Evolutionary conservation across 2,329 filamentous ascomycete genomes (phyloP).

Genomic region (Dothideomycetes sp.): DNA sequence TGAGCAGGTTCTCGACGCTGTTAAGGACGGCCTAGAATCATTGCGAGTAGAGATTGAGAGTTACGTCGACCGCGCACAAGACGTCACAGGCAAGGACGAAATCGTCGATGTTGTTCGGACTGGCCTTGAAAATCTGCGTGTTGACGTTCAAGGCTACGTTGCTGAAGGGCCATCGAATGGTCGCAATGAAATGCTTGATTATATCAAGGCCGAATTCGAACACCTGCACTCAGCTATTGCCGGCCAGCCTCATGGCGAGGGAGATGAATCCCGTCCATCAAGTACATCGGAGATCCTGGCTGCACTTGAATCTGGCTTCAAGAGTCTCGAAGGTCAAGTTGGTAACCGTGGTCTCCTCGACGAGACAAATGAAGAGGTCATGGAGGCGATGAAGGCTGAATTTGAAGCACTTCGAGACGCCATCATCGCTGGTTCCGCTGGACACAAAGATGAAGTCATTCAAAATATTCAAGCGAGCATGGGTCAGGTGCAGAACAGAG

Average conservation of each 20-base stretch:
- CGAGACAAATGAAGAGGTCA: slow-evolving; percentile 34
- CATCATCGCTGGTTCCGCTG: slow-evolving; percentile 50
- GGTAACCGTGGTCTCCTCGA: slow-evolving; percentile 23
- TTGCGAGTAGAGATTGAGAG: slow-evolving; percentile 69
- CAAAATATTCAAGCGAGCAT: slow-evolving; percentile 46
- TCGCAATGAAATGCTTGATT: slow-evolving; percentile 35
- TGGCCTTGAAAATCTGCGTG: slow-evolving; percentile 54
- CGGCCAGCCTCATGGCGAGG: slow-evolving; percentile 3
- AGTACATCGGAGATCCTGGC: slow-evolving; percentile 28
- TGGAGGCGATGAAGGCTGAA: slow-evolving; percentile 67
- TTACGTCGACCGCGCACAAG: slow-evolving; percentile 64
- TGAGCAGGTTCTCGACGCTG: slow-evolving; percentile 77
- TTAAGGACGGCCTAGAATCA: slow-evolving; percentile 76
- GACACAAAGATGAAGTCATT: slow-evolving; percentile 50
- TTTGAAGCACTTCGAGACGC: slow-evolving; percentile 72
- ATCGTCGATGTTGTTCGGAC: slow-evolving; percentile 58
- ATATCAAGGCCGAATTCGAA: slow-evolving; percentile 48
- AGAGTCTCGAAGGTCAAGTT: slow-evolving; percentile 30
- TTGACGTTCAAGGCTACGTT: slow-evolving; percentile 45
- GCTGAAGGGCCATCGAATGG: slow-evolving; percentile 30
- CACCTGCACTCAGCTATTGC: slow-evolving; percentile 49
- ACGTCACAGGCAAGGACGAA: slow-evolving; percentile 62
- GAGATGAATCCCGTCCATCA: slow-evolving; percentile 6
- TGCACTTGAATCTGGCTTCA: slow-evolving; percentile 28
- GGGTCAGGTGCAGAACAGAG: slow-evolving; percentile 34